Percentiles rank a stretch among this genome's conserved stretches.
phyloP scores from a whole-genome alignment of 495 filamentous ascomycete genomes.

The Beverwykella pulmonaria region DNA sequence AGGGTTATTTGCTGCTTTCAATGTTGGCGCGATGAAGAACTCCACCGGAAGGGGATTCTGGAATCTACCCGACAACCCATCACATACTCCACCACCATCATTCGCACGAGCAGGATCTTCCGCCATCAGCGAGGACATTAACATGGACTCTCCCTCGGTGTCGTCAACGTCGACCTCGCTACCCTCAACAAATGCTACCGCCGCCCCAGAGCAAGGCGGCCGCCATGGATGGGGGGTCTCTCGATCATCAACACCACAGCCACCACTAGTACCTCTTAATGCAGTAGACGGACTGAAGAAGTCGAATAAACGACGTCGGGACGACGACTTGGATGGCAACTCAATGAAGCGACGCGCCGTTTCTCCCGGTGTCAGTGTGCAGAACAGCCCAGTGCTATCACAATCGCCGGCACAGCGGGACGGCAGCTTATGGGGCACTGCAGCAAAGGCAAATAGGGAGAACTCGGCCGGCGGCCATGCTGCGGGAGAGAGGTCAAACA shows the following conservation, averaged over 20 bases:
- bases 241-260: slow-evolving; percentile 56
- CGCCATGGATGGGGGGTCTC: slow-evolving; percentile 43
- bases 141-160: slow-evolving; percentile 70
- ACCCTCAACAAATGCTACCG: slow-evolving; percentile 28
- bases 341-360: slow-evolving; percentile 93
- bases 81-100: slow-evolving; percentile 59
- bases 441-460: slow-evolving; percentile 60
- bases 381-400: slow-evolving; percentile 81
- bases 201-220: slow-evolving; percentile 31
- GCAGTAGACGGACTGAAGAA: slow-evolving; percentile 68
- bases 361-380: slow-evolving; percentile 86
- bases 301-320: slow-evolving; percentile 73
- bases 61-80: slow-evolving; percentile 63
- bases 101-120: slow-evolving; percentile 61
- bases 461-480: slow-evolving; percentile 54
- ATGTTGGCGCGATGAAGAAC: slow-evolving; percentile 69
- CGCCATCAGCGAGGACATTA: slow-evolving; percentile 71
- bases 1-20: slow-evolving; percentile 55
- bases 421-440: slow-evolving; percentile 70
- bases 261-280: slow-evolving; percentile 43
- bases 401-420: slow-evolving; percentile 77
- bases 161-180: slow-evolving; percentile 37
- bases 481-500: slow-evolving; percentile 56
- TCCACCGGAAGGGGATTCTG: slow-evolving; percentile 75
- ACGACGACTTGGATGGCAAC: slow-evolving; percentile 88